Percentiles rank a stretch among this genome's conserved stretches.
These are phyloP conservation scores for Ceratorhiza oryzae-sativae DNA, from an alignment of 1,284 basidiomycete species.

Conservation along the genomic window DNA sequence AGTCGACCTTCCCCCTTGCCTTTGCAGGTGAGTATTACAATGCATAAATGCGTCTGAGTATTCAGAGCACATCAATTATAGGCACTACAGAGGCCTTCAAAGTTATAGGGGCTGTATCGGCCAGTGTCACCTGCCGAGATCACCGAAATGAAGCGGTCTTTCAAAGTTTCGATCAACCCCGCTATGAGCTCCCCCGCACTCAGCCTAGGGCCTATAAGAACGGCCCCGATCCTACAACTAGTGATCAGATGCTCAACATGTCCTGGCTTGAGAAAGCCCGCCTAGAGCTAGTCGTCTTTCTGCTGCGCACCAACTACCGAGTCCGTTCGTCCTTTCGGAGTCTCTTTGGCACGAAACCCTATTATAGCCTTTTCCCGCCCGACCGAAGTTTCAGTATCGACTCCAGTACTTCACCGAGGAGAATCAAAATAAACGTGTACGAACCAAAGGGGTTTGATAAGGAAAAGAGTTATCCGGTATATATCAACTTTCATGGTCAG, in stretches of 20 bases:
- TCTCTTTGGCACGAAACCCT: constrained; percentile 1
- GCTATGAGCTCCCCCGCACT: neutral
- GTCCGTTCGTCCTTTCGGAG: neutral
- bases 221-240: neutral
- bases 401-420: neutral
- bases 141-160: neutral
- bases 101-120: neutral
- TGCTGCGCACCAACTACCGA: neutral
- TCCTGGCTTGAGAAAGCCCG: neutral
- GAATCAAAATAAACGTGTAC: constrained; percentile 7
- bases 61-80: neutral
- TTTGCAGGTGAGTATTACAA: no score
- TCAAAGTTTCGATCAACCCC: neutral
- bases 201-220: neutral
- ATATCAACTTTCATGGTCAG: constrained; percentile 38
- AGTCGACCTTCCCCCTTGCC: no score
- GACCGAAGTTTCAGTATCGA: neutral
- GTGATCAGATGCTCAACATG: neutral
- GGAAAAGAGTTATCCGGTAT: constrained; percentile 23
- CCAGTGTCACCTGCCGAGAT: neutral
- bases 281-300: neutral
- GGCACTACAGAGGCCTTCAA: no score
- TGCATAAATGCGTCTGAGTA: no score
- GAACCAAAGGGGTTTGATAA: neutral
- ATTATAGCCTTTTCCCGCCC: constrained; percentile 7